Evolutionary conservation across 2,329 filamentous ascomycete species (phyloP).

Genomic region (Gnomoniopsis sp.): DNA sequence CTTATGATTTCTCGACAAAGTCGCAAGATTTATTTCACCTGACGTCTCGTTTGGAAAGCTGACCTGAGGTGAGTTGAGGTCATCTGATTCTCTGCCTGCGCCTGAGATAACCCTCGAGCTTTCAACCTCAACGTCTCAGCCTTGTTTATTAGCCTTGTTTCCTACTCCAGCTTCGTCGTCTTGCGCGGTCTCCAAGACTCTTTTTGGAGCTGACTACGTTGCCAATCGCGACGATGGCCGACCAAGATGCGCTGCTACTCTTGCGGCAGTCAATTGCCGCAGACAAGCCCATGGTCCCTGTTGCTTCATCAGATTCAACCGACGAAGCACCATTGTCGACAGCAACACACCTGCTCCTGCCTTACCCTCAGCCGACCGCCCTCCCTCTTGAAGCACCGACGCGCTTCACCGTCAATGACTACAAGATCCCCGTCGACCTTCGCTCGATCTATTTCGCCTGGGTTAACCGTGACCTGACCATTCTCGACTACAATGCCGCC

Average conservation of each 20-base stretch:
- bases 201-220: background rate
- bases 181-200: background rate
- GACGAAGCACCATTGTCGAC: slow-evolving; percentile 64
- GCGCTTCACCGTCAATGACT: slow-evolving; percentile 74
- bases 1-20: too few species aligned
- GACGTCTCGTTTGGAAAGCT: too few species aligned
- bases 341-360: slow-evolving; percentile 78
- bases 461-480: slow-evolving; percentile 85
- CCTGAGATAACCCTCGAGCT: too few species aligned
- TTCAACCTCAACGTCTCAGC: too few species aligned
- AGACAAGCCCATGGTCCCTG: slow-evolving; percentile 67
- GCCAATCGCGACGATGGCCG: slow-evolving; percentile 43
- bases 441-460: slow-evolving; percentile 96
- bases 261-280: slow-evolving; percentile 79
- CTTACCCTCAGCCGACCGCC: slow-evolving; percentile 53
- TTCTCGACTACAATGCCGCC: slow-evolving; percentile 86
- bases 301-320: slow-evolving; percentile 63
- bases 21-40: too few species aligned
- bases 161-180: background rate
- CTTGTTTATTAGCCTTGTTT: background rate
- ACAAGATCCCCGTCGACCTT: slow-evolving; percentile 70
- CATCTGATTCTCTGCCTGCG: too few species aligned
- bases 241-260: slow-evolving; percentile 76
- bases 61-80: too few species aligned
- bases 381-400: slow-evolving; percentile 72